Evolutionary conservation across 495 filamentous ascomycete genomes (phyloP).

Genomic region (Xylaria sp.): DNA sequence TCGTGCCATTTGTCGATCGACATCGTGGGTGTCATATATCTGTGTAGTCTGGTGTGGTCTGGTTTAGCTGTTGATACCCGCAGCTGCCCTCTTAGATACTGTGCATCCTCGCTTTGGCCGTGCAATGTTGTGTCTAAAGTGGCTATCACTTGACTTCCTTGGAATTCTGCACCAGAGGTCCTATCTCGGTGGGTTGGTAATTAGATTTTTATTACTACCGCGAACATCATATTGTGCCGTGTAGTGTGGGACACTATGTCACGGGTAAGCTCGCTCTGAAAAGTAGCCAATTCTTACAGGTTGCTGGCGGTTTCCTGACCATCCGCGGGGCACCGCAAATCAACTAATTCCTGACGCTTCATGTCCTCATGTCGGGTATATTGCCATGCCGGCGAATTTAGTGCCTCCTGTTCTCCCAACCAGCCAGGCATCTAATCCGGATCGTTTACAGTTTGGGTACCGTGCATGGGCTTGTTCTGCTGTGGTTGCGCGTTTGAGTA

Average conservation of each 20-base stretch:
- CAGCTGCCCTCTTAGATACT: background rate
- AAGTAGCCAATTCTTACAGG: constrained; percentile 1
- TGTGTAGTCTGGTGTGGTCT: background rate
- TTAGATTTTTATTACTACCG: background rate
- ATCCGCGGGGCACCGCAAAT: background rate
- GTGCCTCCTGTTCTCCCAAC: constrained; percentile 1
- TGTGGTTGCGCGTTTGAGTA: background rate
- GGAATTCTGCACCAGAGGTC: background rate
- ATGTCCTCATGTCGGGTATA: constrained; percentile 5
- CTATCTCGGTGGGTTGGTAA: background rate
- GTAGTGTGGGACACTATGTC: background rate
- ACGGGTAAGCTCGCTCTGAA: background rate
- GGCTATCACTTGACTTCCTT: constrained; percentile 10
- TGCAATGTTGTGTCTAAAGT: background rate
- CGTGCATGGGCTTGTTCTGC: background rate
- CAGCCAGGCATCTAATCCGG: background rate
- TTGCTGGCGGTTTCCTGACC: background rate
- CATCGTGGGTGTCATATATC: background rate
- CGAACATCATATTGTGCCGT: background rate
- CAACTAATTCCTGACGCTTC: background rate
- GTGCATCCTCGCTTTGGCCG: background rate
- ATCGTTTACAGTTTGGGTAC: background rate
- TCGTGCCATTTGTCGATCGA: background rate
- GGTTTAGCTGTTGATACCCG: background rate
- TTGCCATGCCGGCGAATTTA: constrained; percentile 1